Evolutionary conservation across 2,329 filamentous ascomycete species (phyloP).

Genomic region (Apiospora marii): DNA sequence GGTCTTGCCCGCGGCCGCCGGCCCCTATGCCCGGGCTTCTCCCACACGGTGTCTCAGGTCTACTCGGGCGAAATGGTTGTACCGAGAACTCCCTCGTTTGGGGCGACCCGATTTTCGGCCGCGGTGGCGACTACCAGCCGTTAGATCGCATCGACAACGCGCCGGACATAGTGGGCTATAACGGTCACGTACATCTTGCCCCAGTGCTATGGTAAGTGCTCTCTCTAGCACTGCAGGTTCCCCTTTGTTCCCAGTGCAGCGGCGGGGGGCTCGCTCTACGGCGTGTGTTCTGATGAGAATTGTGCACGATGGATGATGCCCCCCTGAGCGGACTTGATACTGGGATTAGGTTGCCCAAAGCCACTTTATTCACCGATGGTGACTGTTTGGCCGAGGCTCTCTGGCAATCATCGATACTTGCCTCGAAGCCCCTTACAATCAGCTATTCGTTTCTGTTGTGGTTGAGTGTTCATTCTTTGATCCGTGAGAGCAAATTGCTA

Average conservation of each 20-base stretch:
- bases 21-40: constrained; percentile 30
- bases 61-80: constrained; percentile 29
- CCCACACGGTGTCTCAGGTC: constrained; percentile 30
- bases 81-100: constrained; percentile 30
- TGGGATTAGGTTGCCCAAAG: background rate
- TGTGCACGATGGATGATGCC: background rate
- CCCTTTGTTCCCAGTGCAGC: background rate
- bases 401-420: background rate
- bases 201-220: background rate
- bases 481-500: too few relatives aligned
- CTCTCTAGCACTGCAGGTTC: background rate
- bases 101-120: constrained; percentile 32
- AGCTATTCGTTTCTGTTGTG: too few relatives aligned
- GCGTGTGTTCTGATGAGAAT: background rate
- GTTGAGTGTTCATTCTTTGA: too few relatives aligned
- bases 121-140: constrained; percentile 30
- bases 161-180: constrained; percentile 32
- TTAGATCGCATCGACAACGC: constrained; percentile 31
- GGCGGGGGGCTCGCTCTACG: too few relatives aligned
- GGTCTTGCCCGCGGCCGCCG: background rate
- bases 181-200: background rate
- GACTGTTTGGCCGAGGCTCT: background rate
- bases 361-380: background rate
- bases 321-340: too few relatives aligned
- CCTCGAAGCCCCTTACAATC: background rate